Evolutionary conservation across 169 alveolate species (phyloP), one percentile per base, ranked within the genome.

Genomic region (Neospora caninum): DNA sequence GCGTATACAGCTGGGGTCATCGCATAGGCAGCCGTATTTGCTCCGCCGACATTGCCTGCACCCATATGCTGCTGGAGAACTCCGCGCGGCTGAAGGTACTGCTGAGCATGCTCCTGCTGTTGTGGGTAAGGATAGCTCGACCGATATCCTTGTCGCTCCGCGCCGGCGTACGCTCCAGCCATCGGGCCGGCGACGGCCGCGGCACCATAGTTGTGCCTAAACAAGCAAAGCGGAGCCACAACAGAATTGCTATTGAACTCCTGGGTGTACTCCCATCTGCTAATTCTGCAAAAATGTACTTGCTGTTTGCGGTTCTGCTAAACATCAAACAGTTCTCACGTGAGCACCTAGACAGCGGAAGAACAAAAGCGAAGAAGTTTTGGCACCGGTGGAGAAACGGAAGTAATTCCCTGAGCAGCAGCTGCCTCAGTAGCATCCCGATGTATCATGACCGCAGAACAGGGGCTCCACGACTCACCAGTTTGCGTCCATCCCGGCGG

Each of bases 141-240:
- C n/a, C 7, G n/a, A 64, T 64, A 64, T 64, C 34, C 73, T 22
- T 64, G 73, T 64, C 73, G 25, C n/a, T 16, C 73, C 73, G 34
- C 73, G 73, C 7, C 73, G n/a, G 34, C 73, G n/a, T 22, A 64
- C 7, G 73, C 31, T 64, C 34, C 73, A 64, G 73, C 49, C 86
- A n/a, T 78, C 86, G 45, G 86, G 31, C 9, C 45, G 7, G 86
- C n/a, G 43, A 78, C 86, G 86, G 39, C 86, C 43, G 86, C 86
- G 39, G 73, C 73, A 27, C 73, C 73, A 29, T 22, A 64, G 31
- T 22, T 64, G 73, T 64, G 73, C 73, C 73, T 64, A 29, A 13
- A 64, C n/a, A 27, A 64, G n/a, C n/a, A 49, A 64, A 16, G 20
- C 73, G n/a, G 73, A 64, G 31, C 73, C 58, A 49, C 58, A 49